Percentiles rank a stretch among this genome's conserved stretches.
phyloP scores from a whole-genome alignment of 2,329 filamentous ascomycete genomes.

The Septoria petroselini region DNA sequence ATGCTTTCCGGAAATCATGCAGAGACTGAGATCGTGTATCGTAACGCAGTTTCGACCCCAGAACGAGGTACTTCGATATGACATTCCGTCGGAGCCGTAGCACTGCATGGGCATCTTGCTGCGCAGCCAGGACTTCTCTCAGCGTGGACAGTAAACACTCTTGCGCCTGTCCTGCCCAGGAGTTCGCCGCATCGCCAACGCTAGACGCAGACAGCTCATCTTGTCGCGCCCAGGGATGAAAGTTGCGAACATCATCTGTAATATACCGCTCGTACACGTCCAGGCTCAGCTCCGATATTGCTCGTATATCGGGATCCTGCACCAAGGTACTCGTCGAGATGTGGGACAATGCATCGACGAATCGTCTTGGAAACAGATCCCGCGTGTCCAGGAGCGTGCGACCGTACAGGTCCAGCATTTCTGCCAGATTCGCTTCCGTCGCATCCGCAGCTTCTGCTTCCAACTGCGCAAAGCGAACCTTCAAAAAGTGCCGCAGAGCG shows the following conservation, averaged over 20 bases:
- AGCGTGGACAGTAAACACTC: conserved; percentile 27
- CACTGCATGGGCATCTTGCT: conserved; percentile 25
- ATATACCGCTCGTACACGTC: conserved; percentile 79
- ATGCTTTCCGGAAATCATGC: conserved; percentile 25
- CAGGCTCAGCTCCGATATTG: conserved; percentile 67
- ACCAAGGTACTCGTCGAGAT: conserved; percentile 70
- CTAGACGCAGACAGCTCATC: conserved; percentile 57
- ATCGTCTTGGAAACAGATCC: conserved; percentile 66
- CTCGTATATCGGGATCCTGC: conserved; percentile 64
- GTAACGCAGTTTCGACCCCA: conserved; percentile 26
- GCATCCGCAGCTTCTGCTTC: conserved; percentile 56
- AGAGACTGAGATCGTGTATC: conserved; percentile 22
- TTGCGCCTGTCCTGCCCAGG: conserved; percentile 68
- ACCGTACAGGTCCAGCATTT: conserved; percentile 69
- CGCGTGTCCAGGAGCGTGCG: conserved; percentile 75
- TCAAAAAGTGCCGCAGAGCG: conserved; percentile 73
- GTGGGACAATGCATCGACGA: conserved; percentile 65
- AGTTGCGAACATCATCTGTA: conserved; percentile 75
- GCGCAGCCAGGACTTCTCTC: conserved; percentile 19
- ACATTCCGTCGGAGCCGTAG: conserved; percentile 30
- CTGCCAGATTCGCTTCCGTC: conserved; percentile 55
- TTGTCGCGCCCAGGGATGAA: conserved; percentile 82
- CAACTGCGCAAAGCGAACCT: conserved; percentile 68
- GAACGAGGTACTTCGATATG: conserved; percentile 29
- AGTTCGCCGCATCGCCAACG: conserved; percentile 43